A percentile compares a stretch with the other conserved stretches of the same genome.
Conservation (phyloP, 768 basidiomycete species). For the Suillus tomentosus region DNA sequence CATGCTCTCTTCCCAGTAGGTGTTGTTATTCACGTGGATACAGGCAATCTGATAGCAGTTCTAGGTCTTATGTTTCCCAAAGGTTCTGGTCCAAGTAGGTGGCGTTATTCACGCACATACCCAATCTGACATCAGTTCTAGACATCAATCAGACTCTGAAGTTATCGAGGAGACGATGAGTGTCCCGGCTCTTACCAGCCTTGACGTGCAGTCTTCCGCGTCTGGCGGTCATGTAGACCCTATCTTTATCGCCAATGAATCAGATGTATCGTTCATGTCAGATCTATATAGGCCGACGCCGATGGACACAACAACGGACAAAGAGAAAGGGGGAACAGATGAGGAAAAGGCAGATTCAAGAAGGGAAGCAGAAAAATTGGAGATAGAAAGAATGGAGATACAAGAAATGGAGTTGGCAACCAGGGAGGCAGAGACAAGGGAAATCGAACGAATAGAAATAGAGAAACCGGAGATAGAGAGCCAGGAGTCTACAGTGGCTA, state of each 20-base stretch:
- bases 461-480: not conserved
- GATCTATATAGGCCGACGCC: not conserved
- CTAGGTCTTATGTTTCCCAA: not conserved
- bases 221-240: not conserved
- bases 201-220: not conserved
- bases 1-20: not conserved
- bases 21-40: not conserved
- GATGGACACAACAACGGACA: not conserved
- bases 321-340: too few species aligned
- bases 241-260: not conserved
- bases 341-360: not conserved
- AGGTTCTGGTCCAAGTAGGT: not conserved
- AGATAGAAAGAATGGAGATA: not conserved
- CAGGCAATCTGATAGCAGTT: not conserved
- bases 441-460: not conserved
- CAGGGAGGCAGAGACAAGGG: not conserved
- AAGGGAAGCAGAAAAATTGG: not conserved
- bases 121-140: not conserved
- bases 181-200: not conserved
- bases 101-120: not conserved
- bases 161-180: not conserved
- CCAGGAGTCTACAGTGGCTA: not conserved
- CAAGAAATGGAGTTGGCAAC: too few species aligned
- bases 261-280: not conserved
- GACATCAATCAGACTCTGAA: not conserved